phyloP scores from a whole-genome alignment of 2,329 filamentous ascomycete genomes.

The Phyllosticta ampelicida region DNA sequence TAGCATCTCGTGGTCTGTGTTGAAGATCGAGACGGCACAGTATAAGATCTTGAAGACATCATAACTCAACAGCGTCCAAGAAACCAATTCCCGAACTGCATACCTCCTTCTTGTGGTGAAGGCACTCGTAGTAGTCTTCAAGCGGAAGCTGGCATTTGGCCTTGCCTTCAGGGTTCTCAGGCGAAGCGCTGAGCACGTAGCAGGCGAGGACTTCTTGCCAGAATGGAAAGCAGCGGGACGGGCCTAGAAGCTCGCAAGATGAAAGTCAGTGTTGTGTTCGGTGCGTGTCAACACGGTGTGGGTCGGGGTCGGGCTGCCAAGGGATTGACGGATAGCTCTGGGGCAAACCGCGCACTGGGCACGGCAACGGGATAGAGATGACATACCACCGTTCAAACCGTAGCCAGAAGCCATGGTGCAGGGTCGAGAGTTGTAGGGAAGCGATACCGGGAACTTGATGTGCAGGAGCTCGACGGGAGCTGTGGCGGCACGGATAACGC shows the following conservation, averaged over 20 bases:
- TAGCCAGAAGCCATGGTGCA: slow-evolving; percentile 67
- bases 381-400: slow-evolving; percentile 68
- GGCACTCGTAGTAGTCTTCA: slow-evolving; percentile 97
- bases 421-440: not conserved
- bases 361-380: not conserved
- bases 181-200: slow-evolving; percentile 82
- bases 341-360: not conserved
- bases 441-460: not conserved
- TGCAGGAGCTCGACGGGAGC: slow-evolving; percentile 2
- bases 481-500: not conserved
- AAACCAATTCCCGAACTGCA: slow-evolving; percentile 19
- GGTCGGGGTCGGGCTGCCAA: not conserved
- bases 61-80: not conserved
- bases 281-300: not conserved
- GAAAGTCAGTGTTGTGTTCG: not conserved
- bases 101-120: slow-evolving; percentile 99
- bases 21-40: not conserved
- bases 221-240: slow-evolving; percentile 89
- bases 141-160: slow-evolving; percentile 75
- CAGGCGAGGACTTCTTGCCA: slow-evolving; percentile 99
- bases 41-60: not conserved
- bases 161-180: slow-evolving; percentile 82
- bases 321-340: slow-evolving; percentile 13
- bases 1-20: not conserved
- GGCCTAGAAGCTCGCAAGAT: slow-evolving; percentile 35